These are phyloP conservation scores for Symmetrospora coprosmae DNA, from an alignment of 768 basidiomycete species.

Conservation along the genomic window DNA sequence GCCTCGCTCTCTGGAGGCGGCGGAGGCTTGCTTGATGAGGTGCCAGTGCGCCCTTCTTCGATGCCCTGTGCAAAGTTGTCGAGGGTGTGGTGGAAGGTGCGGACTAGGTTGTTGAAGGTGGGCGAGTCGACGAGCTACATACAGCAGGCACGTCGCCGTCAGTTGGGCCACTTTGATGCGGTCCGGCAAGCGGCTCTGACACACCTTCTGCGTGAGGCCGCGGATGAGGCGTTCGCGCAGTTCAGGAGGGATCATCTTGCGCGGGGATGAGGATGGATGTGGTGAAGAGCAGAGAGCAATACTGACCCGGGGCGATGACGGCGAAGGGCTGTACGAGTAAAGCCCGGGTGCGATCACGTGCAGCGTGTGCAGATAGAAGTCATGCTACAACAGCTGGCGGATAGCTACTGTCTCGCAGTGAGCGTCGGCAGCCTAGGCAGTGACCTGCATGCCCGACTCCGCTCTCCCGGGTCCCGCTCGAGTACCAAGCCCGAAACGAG, in stretches of 20 bases:
- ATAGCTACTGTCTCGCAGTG: no score
- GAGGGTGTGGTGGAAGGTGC: not conserved
- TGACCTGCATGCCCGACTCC: no score
- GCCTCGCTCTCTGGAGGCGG: not conserved
- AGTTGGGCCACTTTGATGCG: not conserved
- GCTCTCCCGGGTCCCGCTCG: no score
- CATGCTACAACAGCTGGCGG: no score
- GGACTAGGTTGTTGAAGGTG: conserved; percentile 6
- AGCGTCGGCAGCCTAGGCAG: no score
- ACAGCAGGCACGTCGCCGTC: not conserved
- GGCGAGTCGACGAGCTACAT: conserved; percentile 11
- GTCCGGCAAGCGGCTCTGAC: not conserved
- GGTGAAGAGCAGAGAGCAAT: no score
- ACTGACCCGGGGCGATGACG: no score
- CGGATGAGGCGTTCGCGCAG: conserved; percentile 8
- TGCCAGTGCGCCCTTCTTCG: not conserved
- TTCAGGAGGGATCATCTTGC: conserved; percentile 10
- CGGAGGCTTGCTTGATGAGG: not conserved
- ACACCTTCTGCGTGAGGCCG: conserved; percentile 7
- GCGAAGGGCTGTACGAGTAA: no score
- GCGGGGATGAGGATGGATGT: no score
- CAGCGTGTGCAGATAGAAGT: no score
- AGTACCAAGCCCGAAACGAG: no score
- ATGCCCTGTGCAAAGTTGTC: conserved; percentile 1
- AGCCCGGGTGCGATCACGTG: no score